Conservation (phyloP, 306 rosid genomes). For the Rosa chinensis region DNA sequence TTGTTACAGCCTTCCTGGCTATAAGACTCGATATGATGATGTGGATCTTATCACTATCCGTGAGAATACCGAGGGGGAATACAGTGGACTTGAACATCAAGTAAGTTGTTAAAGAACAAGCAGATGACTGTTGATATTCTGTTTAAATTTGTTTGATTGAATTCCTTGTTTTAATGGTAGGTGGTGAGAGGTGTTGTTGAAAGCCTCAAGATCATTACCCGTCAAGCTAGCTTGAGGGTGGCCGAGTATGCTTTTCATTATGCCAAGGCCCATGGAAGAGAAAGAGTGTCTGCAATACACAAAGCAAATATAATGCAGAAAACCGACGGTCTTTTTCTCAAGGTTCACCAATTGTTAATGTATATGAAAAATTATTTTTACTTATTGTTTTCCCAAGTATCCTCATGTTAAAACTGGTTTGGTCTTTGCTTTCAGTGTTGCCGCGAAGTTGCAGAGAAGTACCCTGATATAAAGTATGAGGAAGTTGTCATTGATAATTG, state of each 20-base stretch:
- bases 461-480: constrained; percentile 91
- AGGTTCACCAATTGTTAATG: constrained; percentile 30
- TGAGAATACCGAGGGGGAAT: constrained; percentile 97
- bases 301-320: constrained; percentile 99
- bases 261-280: constrained; percentile 91
- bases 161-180: constrained; percentile 43
- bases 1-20: constrained; percentile 92
- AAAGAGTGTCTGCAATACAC: constrained; percentile 97
- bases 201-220: constrained; percentile 97
- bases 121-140: constrained; percentile 10
- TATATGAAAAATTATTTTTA: not conserved
- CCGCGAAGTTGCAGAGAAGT: constrained; percentile 97
- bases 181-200: constrained; percentile 99
- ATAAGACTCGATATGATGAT: constrained; percentile 88
- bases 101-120: constrained; percentile 39
- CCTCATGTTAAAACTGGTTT: constrained; percentile 16
- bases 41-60: constrained; percentile 93
- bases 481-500: constrained; percentile 99
- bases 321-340: constrained; percentile 94
- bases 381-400: constrained; percentile 10
- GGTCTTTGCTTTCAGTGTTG: constrained; percentile 66
- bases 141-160: constrained; percentile 21
- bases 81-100: constrained; percentile 99
- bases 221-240: constrained; percentile 96
- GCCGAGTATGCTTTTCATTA: constrained; percentile 99